Percentiles rank a stretch among this genome's conserved stretches.
These are phyloP conservation scores for Nematodospora valgi DNA, from an alignment of 805 yeast genomes.

Conservation along the genomic window DNA sequence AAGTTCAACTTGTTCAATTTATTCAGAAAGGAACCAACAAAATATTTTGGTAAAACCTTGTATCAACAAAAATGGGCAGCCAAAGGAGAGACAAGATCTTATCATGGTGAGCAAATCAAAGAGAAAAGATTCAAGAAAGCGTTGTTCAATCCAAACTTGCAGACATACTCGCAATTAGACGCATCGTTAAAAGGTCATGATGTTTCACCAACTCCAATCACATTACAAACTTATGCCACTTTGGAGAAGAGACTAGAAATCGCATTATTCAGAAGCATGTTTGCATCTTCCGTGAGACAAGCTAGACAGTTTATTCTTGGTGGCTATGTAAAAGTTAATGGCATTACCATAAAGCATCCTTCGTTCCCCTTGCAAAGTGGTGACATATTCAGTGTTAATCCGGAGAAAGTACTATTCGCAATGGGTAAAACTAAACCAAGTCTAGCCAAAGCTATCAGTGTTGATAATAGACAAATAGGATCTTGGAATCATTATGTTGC, in stretches of 20 bases:
- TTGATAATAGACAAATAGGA: constrained; percentile 68
- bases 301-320: constrained; percentile 83
- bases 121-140: constrained; percentile 76
- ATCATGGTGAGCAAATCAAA: constrained; percentile 91
- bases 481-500: constrained; percentile 75
- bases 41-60: constrained; percentile 59
- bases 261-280: constrained; percentile 87
- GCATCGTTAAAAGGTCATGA: constrained; percentile 65
- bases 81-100: constrained; percentile 87
- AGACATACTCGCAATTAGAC: constrained; percentile 86
- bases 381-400: constrained; percentile 80
- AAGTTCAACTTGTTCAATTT: constrained; percentile 87
- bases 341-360: constrained; percentile 73
- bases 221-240: constrained; percentile 83
- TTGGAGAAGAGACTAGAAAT: constrained; percentile 86
- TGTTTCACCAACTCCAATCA: constrained; percentile 69
- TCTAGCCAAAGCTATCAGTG: constrained; percentile 58
- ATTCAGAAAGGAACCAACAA: constrained; percentile 63
- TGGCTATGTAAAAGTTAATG: constrained; percentile 85
- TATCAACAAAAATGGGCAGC: constrained; percentile 91
- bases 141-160: constrained; percentile 61
- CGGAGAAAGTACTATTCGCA: constrained; percentile 81
- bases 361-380: constrained; percentile 77
- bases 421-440: constrained; percentile 84
- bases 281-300: constrained; percentile 90